These are phyloP conservation scores for Paraphoma sp. DNA, from an alignment of 2,329 filamentous ascomycete species.

Conservation along the genomic window DNA sequence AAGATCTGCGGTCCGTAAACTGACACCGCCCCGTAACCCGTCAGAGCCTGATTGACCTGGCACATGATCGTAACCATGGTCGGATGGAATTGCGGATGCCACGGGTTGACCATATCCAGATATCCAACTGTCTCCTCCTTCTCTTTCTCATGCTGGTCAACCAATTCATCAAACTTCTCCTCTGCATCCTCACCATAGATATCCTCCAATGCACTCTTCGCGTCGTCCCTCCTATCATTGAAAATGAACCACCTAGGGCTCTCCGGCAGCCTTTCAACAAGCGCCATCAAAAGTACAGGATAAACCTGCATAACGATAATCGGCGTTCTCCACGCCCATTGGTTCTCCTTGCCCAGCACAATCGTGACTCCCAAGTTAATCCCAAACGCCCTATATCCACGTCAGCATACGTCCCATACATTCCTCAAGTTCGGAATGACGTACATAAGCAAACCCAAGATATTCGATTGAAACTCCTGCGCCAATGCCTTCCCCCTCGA, in stretches of 20 bases:
- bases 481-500: slow-evolving; percentile 64
- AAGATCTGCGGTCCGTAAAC: slow-evolving; percentile 71
- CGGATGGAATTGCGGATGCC: slow-evolving; percentile 64
- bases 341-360: slow-evolving; percentile 59
- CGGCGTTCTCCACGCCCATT: slow-evolving; percentile 69
- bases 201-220: slow-evolving; percentile 54
- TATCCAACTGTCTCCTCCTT: slow-evolving; percentile 58
- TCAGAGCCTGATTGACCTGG: slow-evolving; percentile 66
- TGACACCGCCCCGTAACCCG: slow-evolving; percentile 65
- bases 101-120: slow-evolving; percentile 63
- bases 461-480: slow-evolving; percentile 70
- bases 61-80: slow-evolving; percentile 68
- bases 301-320: slow-evolving; percentile 68
- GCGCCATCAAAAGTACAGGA: slow-evolving; percentile 60
- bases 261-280: slow-evolving; percentile 63
- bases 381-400: slow-evolving; percentile 55
- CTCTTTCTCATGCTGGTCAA: slow-evolving; percentile 59
- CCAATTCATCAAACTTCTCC: slow-evolving; percentile 58
- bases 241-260: slow-evolving; percentile 65
- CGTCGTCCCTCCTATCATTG: slow-evolving; percentile 58
- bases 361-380: slow-evolving; percentile 65
- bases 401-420: no score
- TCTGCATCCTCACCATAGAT: slow-evolving; percentile 61
- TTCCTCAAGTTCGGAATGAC: no score
- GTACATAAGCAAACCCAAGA: slow-evolving; percentile 63